Evolutionary conservation across 2,329 filamentous ascomycete genomes (phyloP), one percentile per base, ranked within the genome.

Genomic region (Elsinoe arachidis): DNA sequence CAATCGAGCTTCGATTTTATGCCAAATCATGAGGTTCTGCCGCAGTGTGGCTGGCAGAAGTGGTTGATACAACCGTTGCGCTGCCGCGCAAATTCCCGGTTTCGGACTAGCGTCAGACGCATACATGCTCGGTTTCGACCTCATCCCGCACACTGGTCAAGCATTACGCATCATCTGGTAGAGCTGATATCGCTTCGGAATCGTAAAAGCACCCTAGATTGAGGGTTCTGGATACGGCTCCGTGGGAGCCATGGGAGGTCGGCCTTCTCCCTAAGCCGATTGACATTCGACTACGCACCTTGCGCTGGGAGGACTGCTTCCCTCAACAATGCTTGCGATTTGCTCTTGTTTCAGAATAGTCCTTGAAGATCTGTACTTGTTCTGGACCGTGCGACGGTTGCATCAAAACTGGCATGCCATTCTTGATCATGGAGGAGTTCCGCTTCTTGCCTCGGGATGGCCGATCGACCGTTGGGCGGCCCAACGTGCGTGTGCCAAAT

Each of bases 401-500:
- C 21, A 26, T 15, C 2, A 26, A 51, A 9, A 51, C 10, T 34
- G 14, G 46, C 26, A 51, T 51, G 15, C 46, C 46, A 35, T 51
- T 35, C 15, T 35, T 21, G 46, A 19, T 12, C 46, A 19, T 51
- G 46, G 26, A 51, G 46, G 26, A 26, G 4, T 17, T 35, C 49
- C 49, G 34, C 34, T 37, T 19, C 11, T 12, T 53, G 19, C 30
- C 49, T 15, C 30, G 2, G 5, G 12, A 53, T 14, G 49, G 34
- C 33, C 11, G 49, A 26, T 53, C 17, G 33, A 39, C 34, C 49
- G 33, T 53, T 53, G 33, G 15, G 33, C 19, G 34, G 9, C 26
- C n/a, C 19, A 53, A 53, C 49, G 49, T 53, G 2, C 34, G 2
- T 21, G 47, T 38, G 19, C 35, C 49, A 53, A 53, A 53, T 53